phyloP scores from a whole-genome alignment of 352 stramenopile species.

The Plasmopara halstedii region DNA sequence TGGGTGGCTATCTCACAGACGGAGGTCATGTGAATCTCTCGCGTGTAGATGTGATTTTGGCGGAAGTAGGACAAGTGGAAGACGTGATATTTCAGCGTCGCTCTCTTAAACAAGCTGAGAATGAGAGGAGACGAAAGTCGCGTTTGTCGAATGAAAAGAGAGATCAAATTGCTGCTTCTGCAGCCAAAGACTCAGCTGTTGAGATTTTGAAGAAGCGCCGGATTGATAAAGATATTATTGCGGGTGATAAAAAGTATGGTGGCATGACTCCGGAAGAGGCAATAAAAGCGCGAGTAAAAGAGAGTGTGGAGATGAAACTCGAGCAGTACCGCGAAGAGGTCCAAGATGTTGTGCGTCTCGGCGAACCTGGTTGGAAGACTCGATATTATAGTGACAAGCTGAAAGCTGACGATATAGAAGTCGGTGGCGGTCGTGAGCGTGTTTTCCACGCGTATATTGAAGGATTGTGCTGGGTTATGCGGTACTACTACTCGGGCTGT shows the following conservation, averaged over 20 bases:
- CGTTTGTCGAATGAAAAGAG: slow-evolving; percentile 61
- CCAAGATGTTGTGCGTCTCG: slow-evolving; percentile 91
- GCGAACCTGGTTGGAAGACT: slow-evolving; percentile 96
- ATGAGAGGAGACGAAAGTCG: slow-evolving; percentile 61
- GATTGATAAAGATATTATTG: slow-evolving; percentile 57
- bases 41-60: slow-evolving; percentile 94
- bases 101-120: slow-evolving; percentile 78
- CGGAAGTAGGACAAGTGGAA: slow-evolving; percentile 94
- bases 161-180: slow-evolving; percentile 50
- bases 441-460: slow-evolving; percentile 96
- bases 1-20: slow-evolving; percentile 95
- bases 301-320: slow-evolving; percentile 63
- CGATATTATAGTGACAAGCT: slow-evolving; percentile 86
- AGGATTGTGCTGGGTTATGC: slow-evolving; percentile 98
- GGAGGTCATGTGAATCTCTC: slow-evolving; percentile 92
- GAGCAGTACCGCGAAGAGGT: slow-evolving; percentile 81
- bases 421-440: slow-evolving; percentile 79
- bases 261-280: slow-evolving; percentile 55
- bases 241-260: slow-evolving; percentile 63
- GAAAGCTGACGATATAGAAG: slow-evolving; percentile 80
- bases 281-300: slow-evolving; percentile 77
- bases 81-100: slow-evolving; percentile 92
- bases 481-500: slow-evolving; percentile 99
- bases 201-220: slow-evolving; percentile 75
- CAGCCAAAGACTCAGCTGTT: slow-evolving; percentile 60